These are phyloP conservation scores for Zymoseptoria crescenta DNA, from an alignment of 2,329 filamentous ascomycete genomes.

Conservation along the genomic window DNA sequence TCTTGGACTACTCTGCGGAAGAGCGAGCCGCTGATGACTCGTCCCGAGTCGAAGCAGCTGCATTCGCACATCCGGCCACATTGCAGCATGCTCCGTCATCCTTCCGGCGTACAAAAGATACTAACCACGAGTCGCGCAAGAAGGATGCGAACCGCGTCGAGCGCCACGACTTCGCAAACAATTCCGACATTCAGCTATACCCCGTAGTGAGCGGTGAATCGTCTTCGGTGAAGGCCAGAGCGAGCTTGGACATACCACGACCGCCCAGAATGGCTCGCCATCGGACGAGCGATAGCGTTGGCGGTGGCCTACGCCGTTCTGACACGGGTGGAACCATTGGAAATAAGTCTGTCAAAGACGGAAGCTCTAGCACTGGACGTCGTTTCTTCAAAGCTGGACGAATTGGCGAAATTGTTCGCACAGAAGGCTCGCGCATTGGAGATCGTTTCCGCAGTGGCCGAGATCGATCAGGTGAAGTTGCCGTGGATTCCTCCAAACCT, in stretches of 20 bases:
- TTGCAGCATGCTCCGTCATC: conserved; percentile 29
- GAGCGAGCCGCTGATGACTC: conserved; percentile 9
- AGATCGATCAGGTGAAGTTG: conserved; percentile 40
- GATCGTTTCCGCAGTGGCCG: conserved; percentile 51
- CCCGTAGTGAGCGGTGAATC: conserved; percentile 10
- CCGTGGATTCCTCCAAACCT: conserved; percentile 35
- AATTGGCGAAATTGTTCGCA: conserved; percentile 65
- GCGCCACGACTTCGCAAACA: conserved; percentile 24
- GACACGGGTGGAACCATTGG: conserved; percentile 10
- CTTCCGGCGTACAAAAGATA: conserved; percentile 15
- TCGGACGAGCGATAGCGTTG: conserved; percentile 43
- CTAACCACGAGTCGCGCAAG: conserved; percentile 28
- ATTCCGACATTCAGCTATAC: conserved; percentile 7
- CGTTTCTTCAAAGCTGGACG: conserved; percentile 67
- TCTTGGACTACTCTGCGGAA: conserved; percentile 3
- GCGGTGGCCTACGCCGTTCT: conserved; percentile 29
- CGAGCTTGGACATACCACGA: conserved; percentile 32
- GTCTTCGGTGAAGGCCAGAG: conserved; percentile 16
- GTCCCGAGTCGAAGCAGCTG: conserved; percentile 9
- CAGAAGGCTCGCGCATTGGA: conserved; percentile 54
- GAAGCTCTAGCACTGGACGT: conserved; percentile 53
- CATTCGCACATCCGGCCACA: conserved; percentile 18
- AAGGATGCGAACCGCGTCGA: conserved; percentile 29
- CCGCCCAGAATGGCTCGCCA: conserved; percentile 22
- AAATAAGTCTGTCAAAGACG: conserved; percentile 27